Evolutionary conservation across 805 yeast genomes (phyloP), one percentile per base, ranked within the genome.

Genomic region (Osmozyma mogii): DNA sequence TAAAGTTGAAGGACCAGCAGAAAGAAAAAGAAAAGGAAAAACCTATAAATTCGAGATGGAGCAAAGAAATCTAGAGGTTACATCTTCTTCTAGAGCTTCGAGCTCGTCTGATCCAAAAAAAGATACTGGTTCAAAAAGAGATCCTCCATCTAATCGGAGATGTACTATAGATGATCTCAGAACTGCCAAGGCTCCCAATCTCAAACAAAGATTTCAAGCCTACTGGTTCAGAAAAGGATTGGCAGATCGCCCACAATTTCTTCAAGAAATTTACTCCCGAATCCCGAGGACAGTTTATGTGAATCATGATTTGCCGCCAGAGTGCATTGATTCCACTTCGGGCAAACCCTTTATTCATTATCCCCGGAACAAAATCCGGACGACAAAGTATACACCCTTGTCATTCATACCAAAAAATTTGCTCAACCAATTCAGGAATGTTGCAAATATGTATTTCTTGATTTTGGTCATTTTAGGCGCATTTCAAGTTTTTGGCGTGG

Each of bases 401-500:
- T 55, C 71, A 15, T 75, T 75, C 37, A 38, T 75, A 16, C 81
- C 81, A 9, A 72, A 70, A 49, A 74, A 75, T 42, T 45, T 75
- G 21, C 38, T 62, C 17, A 58, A 61, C 32, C 81, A 75, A 46
- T 75, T 75, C 45, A 33, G 36, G 11, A 75, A 75, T 42, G 67
- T 73, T 35, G 82, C 82, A 30, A 75, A 75, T 48, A 43, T 59
- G n/a, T 75, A 75, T 47, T 75, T 75, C 58, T 56, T 75, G 41
- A 41, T 71, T 12, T 56, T 73, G 44, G 68, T 70, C 34, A 71
- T 75, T 18, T 50, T 75, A 38, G 79, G 80, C 9, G 60, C 63
- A 5, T 50, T 50, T 32, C 37, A 36, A 31, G 72, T 82, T 26
- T 82, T 82, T 49, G 94, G 94, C 27, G 87, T 79, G 13, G 65